These are phyloP conservation scores for Plectosphaerella sp. DNA, from an alignment of 2,329 filamentous ascomycete species.

Conservation along the genomic window DNA sequence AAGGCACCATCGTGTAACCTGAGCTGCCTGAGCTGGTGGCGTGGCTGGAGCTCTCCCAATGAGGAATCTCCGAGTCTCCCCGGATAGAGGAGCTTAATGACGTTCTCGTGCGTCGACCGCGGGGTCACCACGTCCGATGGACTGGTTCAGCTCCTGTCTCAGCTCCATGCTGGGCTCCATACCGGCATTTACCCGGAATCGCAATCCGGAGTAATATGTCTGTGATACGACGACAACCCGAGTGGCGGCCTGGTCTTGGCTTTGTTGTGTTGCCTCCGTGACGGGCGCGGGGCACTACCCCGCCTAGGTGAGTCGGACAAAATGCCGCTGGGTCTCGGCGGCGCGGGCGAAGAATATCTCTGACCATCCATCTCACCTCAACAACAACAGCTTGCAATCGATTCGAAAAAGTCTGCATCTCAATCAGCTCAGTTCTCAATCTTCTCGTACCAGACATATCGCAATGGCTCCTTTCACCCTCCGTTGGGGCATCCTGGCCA, in stretches of 20 bases:
- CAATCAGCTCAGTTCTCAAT: too few species aligned
- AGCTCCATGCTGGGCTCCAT: too few species aligned
- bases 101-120: neutral
- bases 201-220: neutral
- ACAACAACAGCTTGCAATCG: neutral
- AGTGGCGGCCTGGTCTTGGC: slow-evolving; percentile 4
- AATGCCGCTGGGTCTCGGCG: neutral
- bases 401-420: too few species aligned
- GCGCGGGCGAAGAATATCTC: neutral
- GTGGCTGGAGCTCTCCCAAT: too few species aligned
- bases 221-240: neutral
- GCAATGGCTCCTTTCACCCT: slow-evolving; percentile 44
- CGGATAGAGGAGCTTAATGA: too few species aligned
- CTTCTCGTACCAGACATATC: slow-evolving; percentile 3
- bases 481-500: slow-evolving; percentile 59
- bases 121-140: neutral
- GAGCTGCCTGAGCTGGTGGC: too few species aligned
- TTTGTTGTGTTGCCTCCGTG: neutral
- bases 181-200: neutral
- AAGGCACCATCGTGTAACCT: too few species aligned
- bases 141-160: too few species aligned
- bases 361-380: neutral
- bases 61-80: too few species aligned
- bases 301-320: neutral
- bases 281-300: neutral